Evolutionary conservation across 83 land plant species (phyloP).

Genomic region (Picea engelmannii): DNA sequence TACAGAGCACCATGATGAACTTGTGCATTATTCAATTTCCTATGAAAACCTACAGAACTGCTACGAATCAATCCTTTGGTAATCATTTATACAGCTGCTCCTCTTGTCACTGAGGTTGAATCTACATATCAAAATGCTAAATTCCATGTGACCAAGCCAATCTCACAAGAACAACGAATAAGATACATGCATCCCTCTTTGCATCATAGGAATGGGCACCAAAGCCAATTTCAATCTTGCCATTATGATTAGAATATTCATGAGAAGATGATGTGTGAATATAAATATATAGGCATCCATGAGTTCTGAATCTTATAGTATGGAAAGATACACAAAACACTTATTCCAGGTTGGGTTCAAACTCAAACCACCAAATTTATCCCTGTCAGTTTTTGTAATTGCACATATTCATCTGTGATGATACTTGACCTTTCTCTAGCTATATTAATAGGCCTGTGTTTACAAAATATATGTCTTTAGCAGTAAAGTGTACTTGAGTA

Average conservation of each 20-base stretch:
- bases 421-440: too few species aligned
- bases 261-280: background rate
- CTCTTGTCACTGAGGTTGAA: background rate
- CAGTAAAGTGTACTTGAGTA: too few species aligned
- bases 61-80: background rate
- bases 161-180: background rate
- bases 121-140: background rate
- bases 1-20: background rate
- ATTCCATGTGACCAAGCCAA: background rate
- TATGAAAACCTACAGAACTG: background rate
- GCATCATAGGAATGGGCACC: background rate
- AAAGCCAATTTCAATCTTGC: background rate
- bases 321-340: background rate
- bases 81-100: background rate
- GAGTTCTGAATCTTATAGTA: conserved; percentile 6
- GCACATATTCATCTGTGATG: too few species aligned
- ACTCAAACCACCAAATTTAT: background rate
- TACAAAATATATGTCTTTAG: too few species aligned
- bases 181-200: background rate
- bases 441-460: too few species aligned
- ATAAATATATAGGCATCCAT: background rate
- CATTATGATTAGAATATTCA: background rate
- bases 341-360: background rate
- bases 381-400: too few species aligned
- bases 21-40: background rate